Base-by-base conservation (phyloP, 306 rosid species). In the Arachis hypogaea region DNA sequence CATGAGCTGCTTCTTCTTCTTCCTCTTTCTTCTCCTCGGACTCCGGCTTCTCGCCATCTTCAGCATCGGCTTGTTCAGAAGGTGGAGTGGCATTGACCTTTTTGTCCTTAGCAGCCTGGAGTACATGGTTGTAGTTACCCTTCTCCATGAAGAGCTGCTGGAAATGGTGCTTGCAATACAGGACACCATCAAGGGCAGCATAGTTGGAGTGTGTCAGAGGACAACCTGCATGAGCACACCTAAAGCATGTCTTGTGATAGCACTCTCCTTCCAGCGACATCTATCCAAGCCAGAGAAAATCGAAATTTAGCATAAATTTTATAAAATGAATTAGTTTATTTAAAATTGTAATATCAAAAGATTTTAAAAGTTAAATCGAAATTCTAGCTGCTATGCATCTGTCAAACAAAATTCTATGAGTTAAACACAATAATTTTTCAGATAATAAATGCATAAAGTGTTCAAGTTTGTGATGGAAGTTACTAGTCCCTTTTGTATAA, bases 161-260 rank as follows among this genome's bases (percentile, higher is more conserved):
- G 63, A 94, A 94, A 82, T 94, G 99, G 86, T 78, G 87, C 85
- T 78, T 94, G 80, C 99, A 94, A 82, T 94, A 94, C 62, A 94
- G 90, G 75, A 89, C 88, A 70, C 98, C 98, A 81, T 91, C 95
- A 4, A 94, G 87, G 38, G 98, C 85, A 80, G 90, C 97, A 71
- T 91, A 91, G 46, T 88, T 82, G 47, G 96, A 94, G 44, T 94
- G 98, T 56, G 98, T 94, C n/a, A 94, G 88, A 46, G 81, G 83
- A 61, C 98, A 94, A 1, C 98, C 98, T 22, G 92, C 97, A 77
- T 89, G 96, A 75, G 98, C 98, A 85, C 98, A 94, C 85, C 96
- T 89, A 63, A 94, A 94, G 90, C 98, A 94, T 5, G 66, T 65
- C 82, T 86, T 94, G 85, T 94, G 98, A 88, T 80, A 91, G 65